A percentile compares a stretch with the other conserved stretches of the same genome.
Evolutionary conservation across 805 yeast species (phyloP).

Genomic region (Komagataella ulmi): DNA sequence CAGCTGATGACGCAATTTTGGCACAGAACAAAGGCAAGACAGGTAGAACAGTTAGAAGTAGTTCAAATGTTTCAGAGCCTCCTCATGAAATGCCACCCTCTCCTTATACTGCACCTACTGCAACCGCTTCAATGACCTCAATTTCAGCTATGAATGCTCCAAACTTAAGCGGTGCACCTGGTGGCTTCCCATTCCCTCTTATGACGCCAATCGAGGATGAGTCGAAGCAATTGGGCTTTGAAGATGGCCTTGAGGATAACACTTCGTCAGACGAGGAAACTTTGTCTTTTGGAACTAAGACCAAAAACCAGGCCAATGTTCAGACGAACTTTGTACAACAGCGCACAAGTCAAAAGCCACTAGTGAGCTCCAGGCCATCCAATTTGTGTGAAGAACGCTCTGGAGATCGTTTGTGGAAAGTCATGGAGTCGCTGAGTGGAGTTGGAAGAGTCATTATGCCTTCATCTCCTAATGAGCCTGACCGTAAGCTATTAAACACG

Average conservation of each 20-base stretch:
- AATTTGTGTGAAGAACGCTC: constrained; percentile 12
- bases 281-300: constrained; percentile 49
- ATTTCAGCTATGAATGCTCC: constrained; percentile 33
- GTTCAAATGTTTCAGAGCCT: constrained; percentile 10
- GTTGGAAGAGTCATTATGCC: constrained; percentile 75
- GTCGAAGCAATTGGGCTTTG: constrained; percentile 16
- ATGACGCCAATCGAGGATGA: constrained; percentile 24
- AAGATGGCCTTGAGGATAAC: constrained; percentile 4
- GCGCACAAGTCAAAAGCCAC: constrained; percentile 1
- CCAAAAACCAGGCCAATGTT: constrained; percentile 37
- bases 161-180: constrained; percentile 15
- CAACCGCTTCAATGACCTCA: constrained; percentile 57
- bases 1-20: constrained; percentile 52
- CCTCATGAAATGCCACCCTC: constrained; percentile 28
- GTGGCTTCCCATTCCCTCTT: constrained; percentile 34
- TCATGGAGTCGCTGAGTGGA: constrained; percentile 77
- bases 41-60: constrained; percentile 11
- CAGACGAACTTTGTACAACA: constrained; percentile 24
- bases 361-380: neutral
- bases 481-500: constrained; percentile 55
- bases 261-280: constrained; percentile 24
- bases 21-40: constrained; percentile 14
- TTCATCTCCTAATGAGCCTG: constrained; percentile 38
- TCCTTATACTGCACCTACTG: constrained; percentile 71
- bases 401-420: constrained; percentile 69